Percentiles rank a stretch among this genome's conserved stretches.
Conservation (phyloP, 2,329 filamentous ascomycete species). For the Exophiala alcalophila region DNA sequence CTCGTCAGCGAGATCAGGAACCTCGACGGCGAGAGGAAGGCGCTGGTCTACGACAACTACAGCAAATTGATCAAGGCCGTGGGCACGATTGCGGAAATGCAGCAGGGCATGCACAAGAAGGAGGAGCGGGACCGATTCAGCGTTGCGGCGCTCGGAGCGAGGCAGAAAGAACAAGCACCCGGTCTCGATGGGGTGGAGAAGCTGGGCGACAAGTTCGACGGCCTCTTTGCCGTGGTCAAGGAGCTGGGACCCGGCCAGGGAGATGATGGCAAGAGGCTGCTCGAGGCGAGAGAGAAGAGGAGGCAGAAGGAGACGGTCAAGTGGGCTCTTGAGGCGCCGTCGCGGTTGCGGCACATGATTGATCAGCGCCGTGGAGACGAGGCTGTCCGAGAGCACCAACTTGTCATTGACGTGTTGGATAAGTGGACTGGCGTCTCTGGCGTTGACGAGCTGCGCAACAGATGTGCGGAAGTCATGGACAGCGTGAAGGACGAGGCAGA, state of each 20-base stretch:
- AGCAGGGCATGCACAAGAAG: slow-evolving; percentile 48
- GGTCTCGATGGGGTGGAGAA: slow-evolving; percentile 26
- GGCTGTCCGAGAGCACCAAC: slow-evolving; percentile 42
- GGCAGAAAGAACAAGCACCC: slow-evolving; percentile 6
- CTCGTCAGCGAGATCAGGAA: slow-evolving; percentile 72
- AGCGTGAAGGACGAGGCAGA: background rate
- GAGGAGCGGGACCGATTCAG: slow-evolving; percentile 39
- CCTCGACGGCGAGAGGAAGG: slow-evolving; percentile 93
- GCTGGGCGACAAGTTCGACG: slow-evolving; percentile 30
- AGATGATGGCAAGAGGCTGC: slow-evolving; percentile 32
- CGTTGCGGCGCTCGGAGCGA: slow-evolving; percentile 4
- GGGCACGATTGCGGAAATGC: slow-evolving; percentile 80
- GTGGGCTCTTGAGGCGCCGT: slow-evolving; percentile 46
- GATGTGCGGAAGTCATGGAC: slow-evolving; percentile 42
- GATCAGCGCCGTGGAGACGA: slow-evolving; percentile 40
- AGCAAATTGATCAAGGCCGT: slow-evolving; percentile 95
- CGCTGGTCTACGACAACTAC: slow-evolving; percentile 97
- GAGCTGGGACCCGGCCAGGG: slow-evolving; percentile 45
- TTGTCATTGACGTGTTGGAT: slow-evolving; percentile 39
- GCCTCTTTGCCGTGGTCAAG: slow-evolving; percentile 47
- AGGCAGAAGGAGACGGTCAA: slow-evolving; percentile 43
- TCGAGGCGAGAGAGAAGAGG: slow-evolving; percentile 30
- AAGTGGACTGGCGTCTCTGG: slow-evolving; percentile 46
- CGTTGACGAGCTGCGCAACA: slow-evolving; percentile 39
- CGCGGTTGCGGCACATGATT: slow-evolving; percentile 38